phyloP scores from a whole-genome alignment of 495 filamentous ascomycete species.

The Tuber umbilicatum region DNA sequence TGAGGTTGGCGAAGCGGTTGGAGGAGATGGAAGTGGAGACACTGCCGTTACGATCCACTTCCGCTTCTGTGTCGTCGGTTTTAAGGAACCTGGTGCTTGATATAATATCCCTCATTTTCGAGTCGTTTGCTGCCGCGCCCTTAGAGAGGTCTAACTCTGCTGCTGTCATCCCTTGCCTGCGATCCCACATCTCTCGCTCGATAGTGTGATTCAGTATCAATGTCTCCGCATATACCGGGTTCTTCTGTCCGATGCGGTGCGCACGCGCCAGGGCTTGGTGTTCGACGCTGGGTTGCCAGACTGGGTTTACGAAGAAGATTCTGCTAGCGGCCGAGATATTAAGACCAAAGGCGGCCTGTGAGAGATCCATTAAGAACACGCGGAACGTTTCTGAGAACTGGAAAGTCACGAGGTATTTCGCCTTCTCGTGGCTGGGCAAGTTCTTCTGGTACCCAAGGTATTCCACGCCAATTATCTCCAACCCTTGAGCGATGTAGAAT shows the following conservation, averaged over 20 bases:
- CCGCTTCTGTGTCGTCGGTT: conserved; percentile 47
- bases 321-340: conserved; percentile 75
- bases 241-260: conserved; percentile 77
- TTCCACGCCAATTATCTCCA: conserved; percentile 69
- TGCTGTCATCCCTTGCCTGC: conserved; percentile 68
- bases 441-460: conserved; percentile 78
- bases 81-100: conserved; percentile 61
- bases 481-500: conserved; percentile 70
- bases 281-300: conserved; percentile 77
- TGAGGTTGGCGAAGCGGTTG: conserved; percentile 48
- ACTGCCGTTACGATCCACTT: conserved; percentile 48
- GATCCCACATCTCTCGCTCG: conserved; percentile 74
- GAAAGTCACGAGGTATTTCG: conserved; percentile 71
- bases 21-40: neutral
- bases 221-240: conserved; percentile 78
- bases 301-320: conserved; percentile 87
- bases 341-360: conserved; percentile 77
- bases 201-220: conserved; percentile 73
- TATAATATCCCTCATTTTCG: conserved; percentile 70
- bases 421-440: conserved; percentile 54
- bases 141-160: conserved; percentile 64
- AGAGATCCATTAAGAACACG: conserved; percentile 83
- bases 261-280: conserved; percentile 89
- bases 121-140: conserved; percentile 65
- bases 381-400: conserved; percentile 57